Base-by-base conservation (phyloP, 805 yeast species). In the Lipomyces spencermartinsiae region DNA sequence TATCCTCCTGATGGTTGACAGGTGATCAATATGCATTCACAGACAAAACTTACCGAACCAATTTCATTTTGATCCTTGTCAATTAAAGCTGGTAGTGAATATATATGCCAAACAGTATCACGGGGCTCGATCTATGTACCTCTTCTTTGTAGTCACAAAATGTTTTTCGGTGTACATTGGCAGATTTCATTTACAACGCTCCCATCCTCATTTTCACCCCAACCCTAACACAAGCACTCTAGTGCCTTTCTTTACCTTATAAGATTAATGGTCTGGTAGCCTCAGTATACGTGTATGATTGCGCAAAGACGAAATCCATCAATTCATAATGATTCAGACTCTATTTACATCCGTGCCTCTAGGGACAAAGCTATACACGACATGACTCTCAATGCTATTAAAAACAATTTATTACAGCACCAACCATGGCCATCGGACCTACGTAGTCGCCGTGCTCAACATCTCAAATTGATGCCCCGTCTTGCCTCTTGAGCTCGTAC, bases 401-500 rank as follows among this genome's bases (percentile, higher is more conserved):
- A 43, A 43, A n/a, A n/a, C n/a, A 43, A 5, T 19, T n/a, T 14
- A 9, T 43, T 43, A 43, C 6, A 43, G 12, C 14, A 37, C 43
- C 43, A 3, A 16, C 1, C 43, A 12, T 37, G 3, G 16, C 43
- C 43, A 12, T 37, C 2, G 43, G 37, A 14, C 12, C 12, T 37
- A 10, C 43, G 12, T 37, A 37, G 14, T 16, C 9, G 0, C 7
- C 49, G 19, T 12, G n/a, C 29, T 46, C 73, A 90, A 76, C 98
- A 95, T 76, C 91, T 88, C 39, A 93, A 87, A 76, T 90, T 87
- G 19, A 94, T 84, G 1, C 98, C 98, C 54, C 85, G 82, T 74
- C 98, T 85, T 76, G 86, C 89, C 77, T 95, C 99, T 33, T 87
- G 80, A 76, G 92, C 97, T 74, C 99, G 84, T 67, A 91, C 79